Evolutionary conservation across 768 basidiomycete species (phyloP).

Genomic region (Tylopilus rubrobrunneus): DNA sequence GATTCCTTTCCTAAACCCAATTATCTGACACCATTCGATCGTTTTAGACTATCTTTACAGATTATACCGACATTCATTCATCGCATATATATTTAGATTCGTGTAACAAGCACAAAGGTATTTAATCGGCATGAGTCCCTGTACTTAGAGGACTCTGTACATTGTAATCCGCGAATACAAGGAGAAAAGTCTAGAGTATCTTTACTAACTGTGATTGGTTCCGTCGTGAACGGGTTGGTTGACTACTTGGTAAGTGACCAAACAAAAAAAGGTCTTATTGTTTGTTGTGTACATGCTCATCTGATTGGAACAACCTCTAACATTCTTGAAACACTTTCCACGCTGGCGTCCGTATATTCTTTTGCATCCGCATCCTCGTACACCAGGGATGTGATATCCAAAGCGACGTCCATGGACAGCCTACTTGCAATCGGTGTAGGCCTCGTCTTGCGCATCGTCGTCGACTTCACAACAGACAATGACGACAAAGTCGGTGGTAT

Average conservation of each 20-base stretch:
- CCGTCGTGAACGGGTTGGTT: too few species aligned
- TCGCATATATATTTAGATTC: neutral
- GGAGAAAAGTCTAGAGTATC: too few species aligned
- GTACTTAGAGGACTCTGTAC: neutral
- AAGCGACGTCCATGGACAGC: slow-evolving; percentile 56
- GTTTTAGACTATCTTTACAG: neutral
- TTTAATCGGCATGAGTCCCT: neutral
- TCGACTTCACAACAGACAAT: slow-evolving; percentile 44
- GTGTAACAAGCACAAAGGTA: neutral
- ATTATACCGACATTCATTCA: neutral
- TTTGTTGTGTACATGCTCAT: slow-evolving; percentile 9
- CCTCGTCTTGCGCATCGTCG: slow-evolving; percentile 58
- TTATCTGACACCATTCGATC: neutral
- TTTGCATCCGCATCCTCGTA: slow-evolving; percentile 24
- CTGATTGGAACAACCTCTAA: slow-evolving; percentile 1
- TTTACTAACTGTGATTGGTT: too few species aligned
- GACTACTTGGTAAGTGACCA: too few species aligned
- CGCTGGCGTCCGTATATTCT: slow-evolving; percentile 30
- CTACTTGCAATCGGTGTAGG: slow-evolving; percentile 65
- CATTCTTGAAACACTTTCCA: slow-evolving; percentile 7
- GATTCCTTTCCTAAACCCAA: slow-evolving; percentile 25
- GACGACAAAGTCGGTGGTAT: slow-evolving; percentile 30
- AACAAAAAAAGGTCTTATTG: slow-evolving; percentile 9
- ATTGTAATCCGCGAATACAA: neutral
- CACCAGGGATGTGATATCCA: slow-evolving; percentile 26